Evolutionary conservation across 2,329 filamentous ascomycete genomes (phyloP), one percentile per base, ranked within the genome.

Genomic region (Penicillium sp.): DNA sequence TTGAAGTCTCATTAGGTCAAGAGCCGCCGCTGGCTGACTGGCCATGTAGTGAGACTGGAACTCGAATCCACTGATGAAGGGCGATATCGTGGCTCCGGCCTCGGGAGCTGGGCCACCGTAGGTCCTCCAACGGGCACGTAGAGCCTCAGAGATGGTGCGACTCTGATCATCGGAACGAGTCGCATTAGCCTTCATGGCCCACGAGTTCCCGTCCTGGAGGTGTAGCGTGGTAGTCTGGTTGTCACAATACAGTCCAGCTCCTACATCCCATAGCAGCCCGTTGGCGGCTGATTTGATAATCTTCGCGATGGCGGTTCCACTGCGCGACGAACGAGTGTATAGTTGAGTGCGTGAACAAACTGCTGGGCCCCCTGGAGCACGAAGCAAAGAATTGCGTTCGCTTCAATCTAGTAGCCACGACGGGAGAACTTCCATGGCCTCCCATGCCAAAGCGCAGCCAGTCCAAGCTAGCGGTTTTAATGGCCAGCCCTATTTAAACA

Each of bases 401-500:
- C 73, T 58, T 70, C 58, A 18, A 59, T 59, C n/a, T 64, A 21
- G n/a, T 23, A n/a, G 8, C 7, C 28, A 13, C 6, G n/a, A 12
- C 8, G 13, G 29, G 29, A 9, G 9, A 6, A 51, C 61, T 52
- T 61, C 69, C 73, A 60, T 79, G 75, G 1, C 73, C 76, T 9
- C 77, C 76, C 77, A 79, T 79, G n/a, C 76, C 76, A 51, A 73
- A 75, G 7, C 77, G 70, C 4, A 79, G 65, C 78, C 77, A 80
- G 64, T 81, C 78, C 5, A 58, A 53, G n/a, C 65, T 56, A 1
- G 69, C 65, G 0, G 76, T 79, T 8, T 78, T 72, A 52, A 80
- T 79, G 58, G 77, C 74, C 36, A 80, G 56, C 6, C 75, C 73
- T 54, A 81, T 81, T 16, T 74, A 72, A 7, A 82, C 71, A 33